Percentiles rank a stretch among this genome's conserved stretches.
phyloP scores from a whole-genome alignment of 345 rosid genomes.

The Gossypium turneri region DNA sequence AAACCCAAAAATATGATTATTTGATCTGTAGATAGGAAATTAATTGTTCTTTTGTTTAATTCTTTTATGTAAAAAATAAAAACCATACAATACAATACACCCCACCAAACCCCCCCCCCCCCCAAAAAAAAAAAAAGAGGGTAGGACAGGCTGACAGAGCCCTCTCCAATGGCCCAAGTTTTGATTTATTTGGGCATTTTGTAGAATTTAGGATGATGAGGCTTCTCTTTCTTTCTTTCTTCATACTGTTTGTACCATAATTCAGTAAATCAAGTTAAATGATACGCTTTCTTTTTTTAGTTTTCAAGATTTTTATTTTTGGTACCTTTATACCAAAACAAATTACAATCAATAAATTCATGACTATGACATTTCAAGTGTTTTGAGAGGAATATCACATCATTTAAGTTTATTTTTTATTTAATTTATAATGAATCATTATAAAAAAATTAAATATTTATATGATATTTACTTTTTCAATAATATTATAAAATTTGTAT shows the following conservation, averaged over 20 bases:
- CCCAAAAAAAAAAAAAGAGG: background rate
- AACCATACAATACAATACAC: conserved; percentile 5
- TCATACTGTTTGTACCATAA: conserved; percentile 17
- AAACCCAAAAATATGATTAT: background rate
- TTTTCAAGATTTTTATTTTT: background rate
- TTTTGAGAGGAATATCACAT: too few relatives aligned
- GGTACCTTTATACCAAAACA: background rate
- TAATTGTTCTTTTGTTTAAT: background rate
- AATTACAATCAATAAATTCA: background rate
- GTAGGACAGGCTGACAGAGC: conserved; percentile 33
- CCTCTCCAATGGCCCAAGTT: conserved; percentile 57
- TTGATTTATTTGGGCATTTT: conserved; percentile 48
- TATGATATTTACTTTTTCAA: too few relatives aligned
- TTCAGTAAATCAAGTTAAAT: conserved; percentile 4
- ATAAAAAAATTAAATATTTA: too few relatives aligned
- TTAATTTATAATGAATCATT: too few relatives aligned
- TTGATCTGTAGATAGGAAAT: background rate
- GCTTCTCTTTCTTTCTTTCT: conserved; percentile 31
- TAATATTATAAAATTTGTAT: too few relatives aligned
- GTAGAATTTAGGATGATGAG: conserved; percentile 48
- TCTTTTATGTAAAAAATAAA: conserved; percentile 12
- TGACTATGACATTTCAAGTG: background rate
- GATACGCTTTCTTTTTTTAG: background rate
- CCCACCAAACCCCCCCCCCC: too few relatives aligned
- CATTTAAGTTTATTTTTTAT: too few relatives aligned